A percentile compares a stretch with the other conserved stretches of the same genome.
Conservation (phyloP, 2,329 filamentous ascomycete genomes). For the Colletotrichum siamense region DNA sequence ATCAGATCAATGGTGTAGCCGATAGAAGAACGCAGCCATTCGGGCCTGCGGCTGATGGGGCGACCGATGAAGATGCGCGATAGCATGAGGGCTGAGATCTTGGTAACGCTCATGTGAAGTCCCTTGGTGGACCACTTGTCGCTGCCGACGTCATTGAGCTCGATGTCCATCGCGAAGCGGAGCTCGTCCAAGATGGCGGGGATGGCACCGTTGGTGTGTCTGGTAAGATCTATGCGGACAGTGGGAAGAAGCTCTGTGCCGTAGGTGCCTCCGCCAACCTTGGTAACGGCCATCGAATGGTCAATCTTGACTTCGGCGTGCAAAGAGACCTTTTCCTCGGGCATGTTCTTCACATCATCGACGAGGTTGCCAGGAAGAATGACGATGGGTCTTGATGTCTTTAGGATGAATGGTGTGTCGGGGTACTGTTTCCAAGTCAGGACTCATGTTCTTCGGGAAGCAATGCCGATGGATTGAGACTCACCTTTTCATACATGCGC, state of each 20-base stretch:
- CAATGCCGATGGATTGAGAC: background rate
- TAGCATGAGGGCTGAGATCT: conserved; percentile 1
- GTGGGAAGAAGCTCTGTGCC: background rate
- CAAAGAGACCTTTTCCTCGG: conserved; percentile 5
- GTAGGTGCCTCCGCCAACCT: conserved; percentile 8
- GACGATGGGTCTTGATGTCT: background rate
- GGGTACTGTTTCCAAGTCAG: background rate
- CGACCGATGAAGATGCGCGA: conserved; percentile 9
- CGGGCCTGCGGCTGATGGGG: conserved; percentile 1
- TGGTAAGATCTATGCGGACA: background rate
- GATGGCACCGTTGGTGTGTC: conserved; percentile 4
- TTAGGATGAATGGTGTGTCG: background rate
- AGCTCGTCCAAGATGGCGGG: conserved; percentile 3
- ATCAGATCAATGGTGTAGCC: conserved; percentile 5
- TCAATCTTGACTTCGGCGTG: conserved; percentile 8
- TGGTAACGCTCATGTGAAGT: conserved; percentile 9
- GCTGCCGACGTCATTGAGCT: conserved; percentile 3
- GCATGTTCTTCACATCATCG: conserved; percentile 7
- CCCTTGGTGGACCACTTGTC: conserved; percentile 3
- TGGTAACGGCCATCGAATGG: conserved; percentile 7
- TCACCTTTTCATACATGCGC: background rate
- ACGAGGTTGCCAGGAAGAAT: background rate
- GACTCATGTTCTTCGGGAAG: fast-evolving
- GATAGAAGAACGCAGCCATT: conserved; percentile 5
- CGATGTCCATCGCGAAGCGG: conserved; percentile 9